Base-by-base conservation (phyloP, 1,284 basidiomycete genomes). In the Cryptococcus sp. region DNA sequence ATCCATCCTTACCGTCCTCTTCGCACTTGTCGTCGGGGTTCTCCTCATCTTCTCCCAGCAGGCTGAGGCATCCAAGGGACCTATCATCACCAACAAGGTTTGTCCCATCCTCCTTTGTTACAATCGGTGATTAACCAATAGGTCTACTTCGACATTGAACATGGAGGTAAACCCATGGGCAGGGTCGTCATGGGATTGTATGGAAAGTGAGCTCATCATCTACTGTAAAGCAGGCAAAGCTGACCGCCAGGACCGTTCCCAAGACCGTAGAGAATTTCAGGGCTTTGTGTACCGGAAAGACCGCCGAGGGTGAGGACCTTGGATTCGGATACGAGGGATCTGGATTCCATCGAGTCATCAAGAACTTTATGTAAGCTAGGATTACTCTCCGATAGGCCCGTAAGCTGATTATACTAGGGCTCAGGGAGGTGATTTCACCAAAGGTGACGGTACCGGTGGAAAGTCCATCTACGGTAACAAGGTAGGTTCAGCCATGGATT, bases 91-190 rank as follows among this genome's bases (percentile, higher is more conserved):
- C 46, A 78, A 88, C 82, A 90, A 87, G 77, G 69, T 66, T 24
- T 22, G 63, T 48, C 19, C 1, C 3, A 32, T 3, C 19, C 31
- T 37, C 43, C 28, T 37, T 42, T 19, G 11, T 31, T 21, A 11
- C 24, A 19, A 48, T 41, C 19, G 11, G 32, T 21, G 9, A 39
- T 43, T 16, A 28, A 16, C 40, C 37, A 7, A 16, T 36, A 66
- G 69, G 87, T 96, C 66, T 96, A 85, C 80, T 96, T 96, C 68
- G 91, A 96, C 76, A 85, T 96, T 57, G 84, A 87, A 66, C 90
- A 94, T 75, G 90, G 89, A 25, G 88, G 86, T 72, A 79, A 87
- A 74, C 78, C 84, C 46, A 55, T 96, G 32, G 92, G 92, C 54
- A 83, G 91, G 57, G 79, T 93, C 63, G 82, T 82, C 37, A 84